phyloP scores from a whole-genome alignment of 208 protist species.

The Tetramitus jugosus region DNA sequence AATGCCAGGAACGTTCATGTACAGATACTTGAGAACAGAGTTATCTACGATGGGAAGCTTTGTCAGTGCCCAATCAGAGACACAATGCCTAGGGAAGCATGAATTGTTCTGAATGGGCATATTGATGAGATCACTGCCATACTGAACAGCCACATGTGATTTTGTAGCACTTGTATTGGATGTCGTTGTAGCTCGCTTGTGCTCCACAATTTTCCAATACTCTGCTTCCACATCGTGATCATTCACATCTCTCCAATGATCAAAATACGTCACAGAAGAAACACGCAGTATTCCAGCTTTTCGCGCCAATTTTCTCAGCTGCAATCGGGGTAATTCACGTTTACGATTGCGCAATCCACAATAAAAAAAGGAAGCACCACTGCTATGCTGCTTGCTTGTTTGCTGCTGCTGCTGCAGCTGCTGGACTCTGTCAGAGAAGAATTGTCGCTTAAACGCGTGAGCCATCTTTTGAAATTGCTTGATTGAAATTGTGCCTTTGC shows the following conservation, averaged over 20 bases:
- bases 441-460: neutral
- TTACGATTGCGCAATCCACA: no score
- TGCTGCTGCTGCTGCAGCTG: neutral
- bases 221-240: constrained; percentile 28
- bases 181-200: no score
- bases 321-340: neutral
- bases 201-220: constrained; percentile 34
- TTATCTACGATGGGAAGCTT: constrained; percentile 27
- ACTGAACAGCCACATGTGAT: constrained; percentile 28
- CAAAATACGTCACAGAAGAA: neutral
- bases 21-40: constrained; percentile 3
- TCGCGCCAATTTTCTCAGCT: neutral
- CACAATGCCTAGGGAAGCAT: constrained; percentile 6
- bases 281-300: neutral
- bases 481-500: neutral
- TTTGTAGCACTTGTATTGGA: neutral
- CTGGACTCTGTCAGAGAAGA: neutral
- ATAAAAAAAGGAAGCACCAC: no score
- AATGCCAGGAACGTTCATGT: constrained; percentile 31
- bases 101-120: constrained; percentile 29
- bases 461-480: neutral
- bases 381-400: no score
- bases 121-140: constrained; percentile 37
- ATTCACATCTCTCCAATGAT: neutral
- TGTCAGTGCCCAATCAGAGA: constrained; percentile 28